These are phyloP conservation scores for Citrus trifoliata DNA, from an alignment of 345 rosid genomes.

Conservation along the genomic window DNA sequence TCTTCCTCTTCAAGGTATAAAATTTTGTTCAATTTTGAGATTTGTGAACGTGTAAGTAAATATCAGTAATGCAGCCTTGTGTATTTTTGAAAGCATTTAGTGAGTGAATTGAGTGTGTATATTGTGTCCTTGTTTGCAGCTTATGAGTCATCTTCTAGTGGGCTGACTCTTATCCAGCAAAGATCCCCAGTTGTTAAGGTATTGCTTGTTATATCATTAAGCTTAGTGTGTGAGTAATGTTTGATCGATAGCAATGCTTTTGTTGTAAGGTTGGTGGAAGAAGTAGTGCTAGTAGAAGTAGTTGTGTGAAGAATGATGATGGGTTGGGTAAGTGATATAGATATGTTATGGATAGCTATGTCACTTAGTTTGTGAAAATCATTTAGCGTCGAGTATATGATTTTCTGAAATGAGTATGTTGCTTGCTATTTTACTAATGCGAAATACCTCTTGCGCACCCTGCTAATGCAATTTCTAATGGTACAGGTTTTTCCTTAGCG, in stretches of 20 bases:
- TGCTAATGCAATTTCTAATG: neutral
- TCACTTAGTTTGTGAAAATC: neutral
- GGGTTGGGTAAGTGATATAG: neutral
- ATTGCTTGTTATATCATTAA: neutral
- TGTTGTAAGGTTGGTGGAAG: neutral
- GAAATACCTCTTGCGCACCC: too few species aligned
- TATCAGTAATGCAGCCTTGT: neutral
- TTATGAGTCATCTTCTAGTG: constrained; percentile 51
- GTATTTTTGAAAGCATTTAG: neutral
- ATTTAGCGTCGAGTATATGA: neutral
- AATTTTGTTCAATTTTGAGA: neutral
- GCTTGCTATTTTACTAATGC: too few species aligned
- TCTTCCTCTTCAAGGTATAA: constrained; percentile 79
- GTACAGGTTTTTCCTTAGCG: neutral
- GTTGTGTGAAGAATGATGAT: neutral
- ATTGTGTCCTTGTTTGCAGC: constrained; percentile 37
- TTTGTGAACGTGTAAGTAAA: neutral
- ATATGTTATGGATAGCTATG: neutral
- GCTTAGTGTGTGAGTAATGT: neutral
- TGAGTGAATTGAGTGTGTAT: neutral
- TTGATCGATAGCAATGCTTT: neutral
- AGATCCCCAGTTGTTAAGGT: constrained; percentile 85
- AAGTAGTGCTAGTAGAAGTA: neutral
- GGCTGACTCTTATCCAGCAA: constrained; percentile 60
- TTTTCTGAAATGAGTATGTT: neutral